phyloP scores from a whole-genome alignment of 23 red algal species.

The Gracilaria vermiculophylla region DNA sequence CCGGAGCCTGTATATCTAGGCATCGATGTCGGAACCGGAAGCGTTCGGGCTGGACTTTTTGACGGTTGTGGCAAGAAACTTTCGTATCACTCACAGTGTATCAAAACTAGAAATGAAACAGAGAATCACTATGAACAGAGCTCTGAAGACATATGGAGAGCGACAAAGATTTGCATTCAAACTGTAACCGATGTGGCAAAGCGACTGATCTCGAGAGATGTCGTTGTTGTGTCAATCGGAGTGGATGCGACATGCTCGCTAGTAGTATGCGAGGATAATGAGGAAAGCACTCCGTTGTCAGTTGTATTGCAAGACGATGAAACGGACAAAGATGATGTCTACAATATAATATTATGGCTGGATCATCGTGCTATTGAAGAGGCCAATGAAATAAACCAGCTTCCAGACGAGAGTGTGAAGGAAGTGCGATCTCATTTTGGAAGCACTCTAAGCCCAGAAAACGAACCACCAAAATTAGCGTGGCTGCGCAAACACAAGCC shows the following conservation, averaged over 20 bases:
- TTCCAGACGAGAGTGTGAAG: neutral
- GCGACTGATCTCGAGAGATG: neutral
- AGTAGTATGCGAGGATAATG: conserved; percentile 39
- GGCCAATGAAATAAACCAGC: conserved; percentile 57
- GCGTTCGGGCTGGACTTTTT: conserved; percentile 58
- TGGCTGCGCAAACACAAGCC: conserved; percentile 58
- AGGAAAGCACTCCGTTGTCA: neutral
- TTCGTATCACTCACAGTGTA: neutral
- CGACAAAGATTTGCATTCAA: conserved; percentile 17
- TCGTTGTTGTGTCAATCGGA: conserved; percentile 29
- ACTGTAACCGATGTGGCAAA: neutral
- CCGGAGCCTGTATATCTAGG: conserved; percentile 26
- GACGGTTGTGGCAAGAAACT: neutral
- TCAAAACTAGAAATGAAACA: conserved; percentile 43
- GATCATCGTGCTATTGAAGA: conserved; percentile 79
- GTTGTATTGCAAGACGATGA: neutral
- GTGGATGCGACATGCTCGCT: conserved; percentile 76
- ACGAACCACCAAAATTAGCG: conserved; percentile 78
- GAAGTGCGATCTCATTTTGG: conserved; percentile 43
- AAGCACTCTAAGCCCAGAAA: conserved; percentile 66
- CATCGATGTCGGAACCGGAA: conserved; percentile 63
- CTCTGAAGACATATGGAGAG: conserved; percentile 63
- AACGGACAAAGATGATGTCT: conserved; percentile 7
- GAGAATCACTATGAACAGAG: conserved; percentile 72
- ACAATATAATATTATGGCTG: conserved; percentile 81